Base-by-base conservation (phyloP, 352 stramenopile genomes). In the Pythium sukuiense region DNA sequence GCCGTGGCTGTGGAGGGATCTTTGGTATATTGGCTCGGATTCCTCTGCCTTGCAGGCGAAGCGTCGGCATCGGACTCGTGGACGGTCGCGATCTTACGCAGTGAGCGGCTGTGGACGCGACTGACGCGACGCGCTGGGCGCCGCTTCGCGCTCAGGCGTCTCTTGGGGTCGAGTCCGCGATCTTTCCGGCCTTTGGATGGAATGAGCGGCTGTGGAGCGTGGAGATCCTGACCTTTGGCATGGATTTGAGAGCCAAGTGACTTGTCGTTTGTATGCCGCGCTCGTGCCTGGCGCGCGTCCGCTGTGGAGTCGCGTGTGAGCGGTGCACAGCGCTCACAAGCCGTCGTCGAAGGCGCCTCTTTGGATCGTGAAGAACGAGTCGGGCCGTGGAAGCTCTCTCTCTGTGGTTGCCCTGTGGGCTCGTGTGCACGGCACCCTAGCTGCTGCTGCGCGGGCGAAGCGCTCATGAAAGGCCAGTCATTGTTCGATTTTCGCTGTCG, bases 401-500 rank as follows among this genome's bases (percentile, higher is more conserved):
- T 24, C 20, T 24, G 20, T 24, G 20, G 20, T 24, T 24, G 20
- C 20, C 20, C 20, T 24, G 20, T 24, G 20, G 20, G 20, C 20
- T 24, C 20, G 20, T 24, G 20, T 24, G 20, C 20, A 24, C 20
- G 20, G 20, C 20, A 24, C 20, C 20, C 20, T 24, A 24, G 20
- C 20, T 24, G 20, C 20, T 24, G 49, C 29, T 50, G 20, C 43
- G 16, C 16, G 43, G 6, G 43, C 43, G 20, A 16, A 26, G 43
- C 8, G 20, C 49, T 13, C 24, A 58, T 45, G 27, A 8, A 11
- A 58, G 29, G 8, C 16, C 27, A 45, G 12, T 68, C 67, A 77
- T 61, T 77, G 67, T 73, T 72, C 70, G 61, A 82, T 86, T 80
- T 70, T 66, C 71, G 54, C 60, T 56, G 59, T 55, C 61, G 65